Evolutionary conservation across 805 yeast genomes (phyloP), one percentile per base, ranked within the genome.

Genomic region (Ogataea nitratoaversa): DNA sequence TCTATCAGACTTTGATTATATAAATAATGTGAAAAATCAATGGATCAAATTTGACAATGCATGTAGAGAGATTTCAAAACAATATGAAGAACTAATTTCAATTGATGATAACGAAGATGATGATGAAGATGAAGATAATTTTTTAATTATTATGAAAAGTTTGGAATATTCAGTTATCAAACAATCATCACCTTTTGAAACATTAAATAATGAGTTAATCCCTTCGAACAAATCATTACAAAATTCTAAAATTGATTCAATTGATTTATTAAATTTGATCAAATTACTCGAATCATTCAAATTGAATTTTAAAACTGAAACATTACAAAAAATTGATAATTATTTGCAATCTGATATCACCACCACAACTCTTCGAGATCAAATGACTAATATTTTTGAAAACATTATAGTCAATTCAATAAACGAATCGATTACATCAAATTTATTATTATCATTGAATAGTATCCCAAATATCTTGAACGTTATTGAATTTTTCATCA

Each of bases 11-110:
- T 57, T 62, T 27, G 59, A 63, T 2, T 66, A 66, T 46, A 54
- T 65, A 19, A 43, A 60, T 5, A 65, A 66, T 30, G 46, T 70
- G n/a, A 60, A 63, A 35, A 70, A 70, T 23, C 80, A 80, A 50
- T 81, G 95, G 84, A 66, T 74, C 25, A 78, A 82, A 44, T 73
- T 90, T 42, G 82, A 79, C 42, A 71, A 85, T 2, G 66, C 89
- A 19, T 82, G 95, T 55, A 76, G 74, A 41, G 96, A 89, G 52
- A 68, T 84, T 38, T 74, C 72, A 43, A 82, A 74, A 43, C 70
- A 72, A 34, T 68, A 78, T 16, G 70, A 72, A 42, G 93, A 85
- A 52, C 70, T 82, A 0, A 66, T 86, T 29, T 65, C 79, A 1
- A 53, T 84, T 1, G 60, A 62, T n/a, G 49, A 67, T 19, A 70